Percentiles rank a stretch among this genome's conserved stretches.
Evolutionary conservation across 768 basidiomycete species (phyloP).

Genomic region (Trametes villosa): DNA sequence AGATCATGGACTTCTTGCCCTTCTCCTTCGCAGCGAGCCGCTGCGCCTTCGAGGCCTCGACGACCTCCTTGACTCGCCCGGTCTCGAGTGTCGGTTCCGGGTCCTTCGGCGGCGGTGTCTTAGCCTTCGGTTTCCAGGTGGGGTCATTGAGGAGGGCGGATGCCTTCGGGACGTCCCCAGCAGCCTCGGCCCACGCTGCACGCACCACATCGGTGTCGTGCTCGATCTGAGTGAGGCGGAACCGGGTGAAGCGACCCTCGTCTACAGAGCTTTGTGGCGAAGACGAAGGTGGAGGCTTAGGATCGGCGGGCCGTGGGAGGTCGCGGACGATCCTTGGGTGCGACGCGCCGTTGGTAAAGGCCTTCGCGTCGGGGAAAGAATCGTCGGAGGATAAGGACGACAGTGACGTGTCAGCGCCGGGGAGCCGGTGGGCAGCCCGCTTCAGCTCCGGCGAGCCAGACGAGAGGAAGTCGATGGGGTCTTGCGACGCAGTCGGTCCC

Average conservation of each 20-base stretch:
- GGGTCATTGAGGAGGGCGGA: constrained; percentile 61
- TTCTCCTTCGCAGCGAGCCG: constrained; percentile 71
- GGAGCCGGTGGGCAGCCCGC: constrained; percentile 55
- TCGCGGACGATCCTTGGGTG: constrained; percentile 61
- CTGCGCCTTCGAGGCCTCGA: constrained; percentile 71
- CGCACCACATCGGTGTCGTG: constrained; percentile 48
- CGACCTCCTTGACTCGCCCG: constrained; percentile 72
- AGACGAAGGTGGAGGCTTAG: constrained; percentile 15
- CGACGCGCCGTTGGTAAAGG: constrained; percentile 47
- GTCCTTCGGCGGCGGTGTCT: constrained; percentile 26
- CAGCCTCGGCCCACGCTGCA: constrained; percentile 70
- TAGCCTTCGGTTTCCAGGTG: constrained; percentile 48
- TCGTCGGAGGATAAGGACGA: constrained; percentile 69
- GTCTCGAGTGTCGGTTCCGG: constrained; percentile 35
- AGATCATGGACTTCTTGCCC: constrained; percentile 83
- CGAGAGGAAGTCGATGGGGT: constrained; percentile 48
- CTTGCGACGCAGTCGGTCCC: constrained; percentile 43
- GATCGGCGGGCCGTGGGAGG: constrained; percentile 32
- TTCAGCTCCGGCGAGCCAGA: constrained; percentile 64
- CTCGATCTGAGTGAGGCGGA: constrained; percentile 65
- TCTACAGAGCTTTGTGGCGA: constrained; percentile 28
- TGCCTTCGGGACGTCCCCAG: constrained; percentile 64
- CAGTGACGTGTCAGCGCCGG: constrained; percentile 38
- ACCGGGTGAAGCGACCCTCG: constrained; percentile 51
- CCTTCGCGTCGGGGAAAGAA: constrained; percentile 54